phyloP scores from a whole-genome alignment of 805 yeast genomes.

The Cyberlindnera euphorbiiphila region DNA sequence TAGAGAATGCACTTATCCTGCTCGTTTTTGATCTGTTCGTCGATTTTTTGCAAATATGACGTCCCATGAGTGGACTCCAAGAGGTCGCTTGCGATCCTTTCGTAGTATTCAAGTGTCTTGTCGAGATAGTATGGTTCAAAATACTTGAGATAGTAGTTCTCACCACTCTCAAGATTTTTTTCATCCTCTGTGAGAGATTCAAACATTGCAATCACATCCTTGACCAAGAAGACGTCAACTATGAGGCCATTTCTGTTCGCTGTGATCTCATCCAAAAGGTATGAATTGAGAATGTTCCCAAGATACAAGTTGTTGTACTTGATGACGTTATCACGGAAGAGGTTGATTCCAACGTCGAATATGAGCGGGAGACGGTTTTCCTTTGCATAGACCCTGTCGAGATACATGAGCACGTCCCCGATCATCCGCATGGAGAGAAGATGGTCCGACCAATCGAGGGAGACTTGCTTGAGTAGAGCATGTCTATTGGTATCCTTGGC shows the following conservation, averaged over 20 bases:
- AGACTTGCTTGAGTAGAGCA: slow-evolving; percentile 35
- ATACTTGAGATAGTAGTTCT: slow-evolving; percentile 55
- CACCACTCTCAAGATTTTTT: slow-evolving; percentile 38
- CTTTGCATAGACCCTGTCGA: slow-evolving; percentile 80
- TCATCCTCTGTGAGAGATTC: slow-evolving; percentile 54
- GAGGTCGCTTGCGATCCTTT: slow-evolving; percentile 41
- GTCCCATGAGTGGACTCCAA: slow-evolving; percentile 46
- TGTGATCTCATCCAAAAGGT: slow-evolving; percentile 52
- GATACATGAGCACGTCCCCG: slow-evolving; percentile 79
- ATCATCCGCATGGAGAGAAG: slow-evolving; percentile 69
- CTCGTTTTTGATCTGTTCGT: slow-evolving; percentile 59
- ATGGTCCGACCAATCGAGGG: slow-evolving; percentile 63
- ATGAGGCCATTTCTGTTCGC: slow-evolving; percentile 54
- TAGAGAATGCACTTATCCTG: slow-evolving; percentile 50
- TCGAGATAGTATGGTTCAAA: slow-evolving; percentile 65
- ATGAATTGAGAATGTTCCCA: slow-evolving; percentile 45
- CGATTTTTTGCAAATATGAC: slow-evolving; percentile 48
- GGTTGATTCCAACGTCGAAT: slow-evolving; percentile 68
- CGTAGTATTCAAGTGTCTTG: slow-evolving; percentile 54
- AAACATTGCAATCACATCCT: slow-evolving; percentile 64
- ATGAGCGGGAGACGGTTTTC: slow-evolving; percentile 59
- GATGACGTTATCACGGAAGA: slow-evolving; percentile 61
- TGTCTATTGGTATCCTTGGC: slow-evolving; percentile 11
- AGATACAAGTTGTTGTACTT: slow-evolving; percentile 45
- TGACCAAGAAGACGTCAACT: slow-evolving; percentile 54